Evolutionary conservation across 257 asterid species (phyloP).

Genomic region (Plantago ovata): DNA sequence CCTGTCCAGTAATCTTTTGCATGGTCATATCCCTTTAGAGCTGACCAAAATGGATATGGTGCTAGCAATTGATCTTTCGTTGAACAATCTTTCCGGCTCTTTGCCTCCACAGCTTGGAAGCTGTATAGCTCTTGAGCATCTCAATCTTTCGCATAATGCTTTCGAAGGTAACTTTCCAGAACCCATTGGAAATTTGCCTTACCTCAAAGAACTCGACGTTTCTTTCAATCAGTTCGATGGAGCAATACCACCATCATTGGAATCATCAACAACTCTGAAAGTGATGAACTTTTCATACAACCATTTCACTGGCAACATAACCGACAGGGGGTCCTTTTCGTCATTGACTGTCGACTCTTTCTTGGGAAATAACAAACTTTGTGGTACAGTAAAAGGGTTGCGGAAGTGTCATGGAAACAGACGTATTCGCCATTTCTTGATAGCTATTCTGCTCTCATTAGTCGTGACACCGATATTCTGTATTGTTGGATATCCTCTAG

Average conservation of each 20-base stretch:
- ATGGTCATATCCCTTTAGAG: conserved; percentile 64
- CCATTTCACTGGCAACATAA: conserved; percentile 43
- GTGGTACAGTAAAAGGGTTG: conserved; percentile 56
- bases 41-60: conserved; percentile 82
- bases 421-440: conserved; percentile 36
- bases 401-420: conserved; percentile 35
- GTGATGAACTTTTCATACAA: conserved; percentile 63
- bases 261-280: conserved; percentile 39
- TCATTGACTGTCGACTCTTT: conserved; percentile 41
- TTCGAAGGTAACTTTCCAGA: conserved; percentile 52
- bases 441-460: conserved; percentile 65
- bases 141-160: conserved; percentile 44
- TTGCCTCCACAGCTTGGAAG: conserved; percentile 77
- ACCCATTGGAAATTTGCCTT: conserved; percentile 52
- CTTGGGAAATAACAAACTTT: conserved; percentile 47
- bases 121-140: conserved; percentile 68
- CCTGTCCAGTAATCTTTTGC: conserved; percentile 55
- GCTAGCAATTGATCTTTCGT: conserved; percentile 62
- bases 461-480: conserved; percentile 53
- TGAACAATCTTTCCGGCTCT: conserved; percentile 47
- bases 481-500: conserved; percentile 46
- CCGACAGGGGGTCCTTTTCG: conserved; percentile 49
- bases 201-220: conserved; percentile 50
- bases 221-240: conserved; percentile 55
- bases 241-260: conserved; percentile 45